Evolutionary conservation across 371 early-diverging fungal species (phyloP).

Genomic region (Rhizopus sp.): DNA sequence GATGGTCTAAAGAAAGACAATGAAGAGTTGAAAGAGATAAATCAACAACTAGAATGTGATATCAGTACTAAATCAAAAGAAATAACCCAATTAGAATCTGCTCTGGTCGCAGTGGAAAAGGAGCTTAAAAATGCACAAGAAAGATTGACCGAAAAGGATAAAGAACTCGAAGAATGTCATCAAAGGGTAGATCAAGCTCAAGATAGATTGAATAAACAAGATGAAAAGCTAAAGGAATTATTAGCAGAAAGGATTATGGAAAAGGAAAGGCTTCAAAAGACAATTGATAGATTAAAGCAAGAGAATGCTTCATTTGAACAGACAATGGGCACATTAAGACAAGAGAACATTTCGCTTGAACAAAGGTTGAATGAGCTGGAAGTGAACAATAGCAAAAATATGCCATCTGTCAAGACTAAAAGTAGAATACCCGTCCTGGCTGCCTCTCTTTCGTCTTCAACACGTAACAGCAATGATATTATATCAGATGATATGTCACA

Average conservation of each 20-base stretch:
- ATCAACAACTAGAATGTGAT: not conserved
- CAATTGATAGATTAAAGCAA: not conserved
- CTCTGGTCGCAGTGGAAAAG: slow-evolving; percentile 5
- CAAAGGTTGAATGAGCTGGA: not conserved
- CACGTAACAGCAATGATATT: not conserved
- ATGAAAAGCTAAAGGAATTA: not conserved
- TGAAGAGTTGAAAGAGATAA: not conserved
- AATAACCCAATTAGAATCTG: slow-evolving; percentile 7
- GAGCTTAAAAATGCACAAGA: slow-evolving; percentile 1
- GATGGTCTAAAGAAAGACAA: not conserved
- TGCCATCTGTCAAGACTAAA: not conserved
- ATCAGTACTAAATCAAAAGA: not conserved
- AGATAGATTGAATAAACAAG: slow-evolving; percentile 5
- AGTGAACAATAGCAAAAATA: not conserved
- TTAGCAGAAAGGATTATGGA: not conserved
- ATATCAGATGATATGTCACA: not conserved
- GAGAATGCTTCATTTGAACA: slow-evolving; percentile 2
- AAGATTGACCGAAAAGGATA: slow-evolving; percentile 5
- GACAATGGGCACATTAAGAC: not conserved
- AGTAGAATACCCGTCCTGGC: not conserved
- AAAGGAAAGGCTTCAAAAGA: not conserved
- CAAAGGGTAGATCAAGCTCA: not conserved
- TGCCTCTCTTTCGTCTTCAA: not conserved
- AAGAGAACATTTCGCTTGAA: slow-evolving; percentile 2
- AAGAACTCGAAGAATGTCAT: not conserved